Evolutionary conservation across 768 basidiomycete genomes (phyloP).

Genomic region (Mycena metata): DNA sequence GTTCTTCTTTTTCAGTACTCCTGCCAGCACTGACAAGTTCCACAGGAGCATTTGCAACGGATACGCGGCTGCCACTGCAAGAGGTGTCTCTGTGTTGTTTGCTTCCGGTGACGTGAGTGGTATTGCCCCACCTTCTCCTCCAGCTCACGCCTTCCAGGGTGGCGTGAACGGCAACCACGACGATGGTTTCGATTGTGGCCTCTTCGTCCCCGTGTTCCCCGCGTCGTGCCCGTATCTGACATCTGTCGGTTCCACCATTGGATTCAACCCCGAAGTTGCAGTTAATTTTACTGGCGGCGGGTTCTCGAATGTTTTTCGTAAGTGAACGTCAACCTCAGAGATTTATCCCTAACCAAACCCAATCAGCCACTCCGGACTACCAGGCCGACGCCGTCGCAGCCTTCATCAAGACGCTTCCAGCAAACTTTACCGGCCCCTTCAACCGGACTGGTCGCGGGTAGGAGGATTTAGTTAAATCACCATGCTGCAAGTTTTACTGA

Average conservation of each 20-base stretch:
- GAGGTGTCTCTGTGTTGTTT: constrained; percentile 26
- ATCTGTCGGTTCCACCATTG: too few species aligned
- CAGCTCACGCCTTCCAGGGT: constrained; percentile 9
- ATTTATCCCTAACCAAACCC: constrained; percentile 13
- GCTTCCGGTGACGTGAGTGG: constrained; percentile 29
- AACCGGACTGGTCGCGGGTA: constrained; percentile 36
- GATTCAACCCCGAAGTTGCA: too few species aligned
- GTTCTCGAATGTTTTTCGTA: constrained; percentile 55
- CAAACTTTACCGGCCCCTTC: constrained; percentile 28
- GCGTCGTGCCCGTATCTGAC: constrained; percentile 32
- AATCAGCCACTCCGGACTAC: constrained; percentile 46
- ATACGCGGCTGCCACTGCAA: constrained; percentile 50
- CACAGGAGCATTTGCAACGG: constrained; percentile 65
- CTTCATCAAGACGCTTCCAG: constrained; percentile 44
- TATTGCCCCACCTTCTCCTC: constrained; percentile 1
- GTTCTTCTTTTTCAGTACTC: constrained; percentile 55
- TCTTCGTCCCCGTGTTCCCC: constrained; percentile 48
- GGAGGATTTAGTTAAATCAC: too few species aligned
- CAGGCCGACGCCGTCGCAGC: constrained; percentile 45
- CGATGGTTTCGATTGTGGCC: constrained; percentile 38
- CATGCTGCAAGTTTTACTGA: too few species aligned
- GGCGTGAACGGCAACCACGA: constrained; percentile 30
- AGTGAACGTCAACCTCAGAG: constrained; percentile 7
- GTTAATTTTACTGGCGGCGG: too few species aligned
- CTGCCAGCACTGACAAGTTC: constrained; percentile 58